Conservation (phyloP, 2,329 filamentous ascomycete genomes). For the Coniochaeta sp. region DNA sequence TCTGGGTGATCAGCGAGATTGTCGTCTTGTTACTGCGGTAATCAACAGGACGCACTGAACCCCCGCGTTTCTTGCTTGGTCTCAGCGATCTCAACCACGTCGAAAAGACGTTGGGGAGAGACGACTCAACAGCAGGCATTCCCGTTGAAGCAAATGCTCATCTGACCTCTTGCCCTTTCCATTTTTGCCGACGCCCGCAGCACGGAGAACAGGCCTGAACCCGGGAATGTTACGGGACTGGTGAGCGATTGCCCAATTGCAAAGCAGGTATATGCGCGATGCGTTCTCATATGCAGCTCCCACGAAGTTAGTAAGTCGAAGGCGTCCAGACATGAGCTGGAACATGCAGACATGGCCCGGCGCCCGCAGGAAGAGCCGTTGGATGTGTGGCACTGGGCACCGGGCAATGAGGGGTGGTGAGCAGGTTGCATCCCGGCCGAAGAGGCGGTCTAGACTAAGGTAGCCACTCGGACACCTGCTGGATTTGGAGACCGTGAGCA, state of each 20-base stretch:
- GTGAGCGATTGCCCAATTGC: not conserved
- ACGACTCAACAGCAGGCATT: not conserved
- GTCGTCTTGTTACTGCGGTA: not conserved
- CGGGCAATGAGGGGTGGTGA: not conserved
- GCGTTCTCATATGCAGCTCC: not conserved
- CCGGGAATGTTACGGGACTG: not conserved
- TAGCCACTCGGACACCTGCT: not conserved
- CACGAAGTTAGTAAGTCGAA: not conserved
- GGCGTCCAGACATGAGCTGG: not conserved
- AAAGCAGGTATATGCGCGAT: not conserved
- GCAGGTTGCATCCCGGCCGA: not conserved
- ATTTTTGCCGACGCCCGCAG: not conserved
- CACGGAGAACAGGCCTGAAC: not conserved
- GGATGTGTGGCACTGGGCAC: not conserved
- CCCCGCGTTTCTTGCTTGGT: not conserved
- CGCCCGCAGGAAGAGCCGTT: not conserved
- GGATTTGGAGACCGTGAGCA: not conserved
- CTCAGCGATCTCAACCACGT: not conserved
- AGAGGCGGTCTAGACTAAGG: not conserved
- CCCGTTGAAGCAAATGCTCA: not conserved
- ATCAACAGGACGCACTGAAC: not conserved
- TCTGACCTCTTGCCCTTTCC: constrained; percentile 1
- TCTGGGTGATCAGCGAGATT: not conserved
- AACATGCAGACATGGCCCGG: not conserved
- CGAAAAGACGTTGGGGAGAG: not conserved